Evolutionary conservation across 495 filamentous ascomycete genomes (phyloP).

Genomic region (Penicillium paradoxum): DNA sequence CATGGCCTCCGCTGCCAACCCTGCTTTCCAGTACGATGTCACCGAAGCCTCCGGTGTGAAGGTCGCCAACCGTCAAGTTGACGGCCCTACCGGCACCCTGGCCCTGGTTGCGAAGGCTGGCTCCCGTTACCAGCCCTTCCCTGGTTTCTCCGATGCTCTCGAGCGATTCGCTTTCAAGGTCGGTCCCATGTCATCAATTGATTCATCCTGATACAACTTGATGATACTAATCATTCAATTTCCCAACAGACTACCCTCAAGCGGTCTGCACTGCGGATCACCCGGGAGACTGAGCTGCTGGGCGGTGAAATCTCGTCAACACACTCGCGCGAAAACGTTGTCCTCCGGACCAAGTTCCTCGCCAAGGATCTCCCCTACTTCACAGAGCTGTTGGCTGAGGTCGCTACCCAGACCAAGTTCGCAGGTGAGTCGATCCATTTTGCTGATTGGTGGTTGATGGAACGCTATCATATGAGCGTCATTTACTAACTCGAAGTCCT

Average conservation of each 20-base stretch:
- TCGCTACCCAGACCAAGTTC: slow-evolving; percentile 81
- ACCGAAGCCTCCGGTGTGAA: slow-evolving; percentile 83
- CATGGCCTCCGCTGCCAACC: slow-evolving; percentile 76
- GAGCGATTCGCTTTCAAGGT: slow-evolving; percentile 97
- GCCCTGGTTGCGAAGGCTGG: slow-evolving; percentile 90
- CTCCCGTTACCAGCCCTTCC: slow-evolving; percentile 81
- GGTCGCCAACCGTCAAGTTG: slow-evolving; percentile 80
- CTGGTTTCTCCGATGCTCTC: slow-evolving; percentile 83
- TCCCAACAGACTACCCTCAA: slow-evolving; percentile 68
- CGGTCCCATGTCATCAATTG: slow-evolving; percentile 35
- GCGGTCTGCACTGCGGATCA: slow-evolving; percentile 84
- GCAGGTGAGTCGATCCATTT: slow-evolving; percentile 52
- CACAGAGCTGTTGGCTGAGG: slow-evolving; percentile 88
- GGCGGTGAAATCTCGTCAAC: slow-evolving; percentile 78
- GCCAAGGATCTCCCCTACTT: slow-evolving; percentile 96
- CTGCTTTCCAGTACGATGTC: slow-evolving; percentile 80
- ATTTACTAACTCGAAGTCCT: slow-evolving; percentile 13
- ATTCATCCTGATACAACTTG: not conserved
- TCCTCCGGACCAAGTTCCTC: slow-evolving; percentile 90
- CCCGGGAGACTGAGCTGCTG: slow-evolving; percentile 89
- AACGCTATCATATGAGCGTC: not conserved
- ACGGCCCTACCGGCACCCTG: slow-evolving; percentile 81
- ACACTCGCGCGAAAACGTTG: slow-evolving; percentile 87
- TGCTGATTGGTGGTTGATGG: not conserved
- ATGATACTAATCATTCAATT: slow-evolving; percentile 8